Percentiles rank a stretch among this genome's conserved stretches.
phyloP scores from a whole-genome alignment of 768 basidiomycete species.

The Trametes gibbosa region DNA sequence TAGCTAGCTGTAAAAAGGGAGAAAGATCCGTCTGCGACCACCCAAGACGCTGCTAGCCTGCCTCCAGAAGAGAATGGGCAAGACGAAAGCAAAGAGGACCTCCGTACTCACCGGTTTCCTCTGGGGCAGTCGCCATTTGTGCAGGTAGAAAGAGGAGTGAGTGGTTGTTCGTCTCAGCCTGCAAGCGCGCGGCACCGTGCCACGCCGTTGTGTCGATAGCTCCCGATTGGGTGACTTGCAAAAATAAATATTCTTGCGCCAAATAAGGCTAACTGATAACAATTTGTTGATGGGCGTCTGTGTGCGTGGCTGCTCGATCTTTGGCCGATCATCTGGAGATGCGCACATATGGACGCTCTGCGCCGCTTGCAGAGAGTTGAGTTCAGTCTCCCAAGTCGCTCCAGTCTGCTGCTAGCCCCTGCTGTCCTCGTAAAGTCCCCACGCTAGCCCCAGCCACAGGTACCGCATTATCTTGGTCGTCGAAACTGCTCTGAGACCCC shows the following conservation, averaged over 20 bases:
- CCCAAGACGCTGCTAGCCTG: slow-evolving; percentile 19
- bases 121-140: slow-evolving; percentile 19
- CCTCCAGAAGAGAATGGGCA: slow-evolving; percentile 24
- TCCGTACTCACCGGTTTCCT: slow-evolving; percentile 22
- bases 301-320: slow-evolving; percentile 3
- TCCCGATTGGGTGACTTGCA: too few relatives aligned
- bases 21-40: slow-evolving; percentile 10
- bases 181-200: background rate
- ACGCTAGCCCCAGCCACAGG: slow-evolving; percentile 1
- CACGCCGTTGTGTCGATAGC: background rate
- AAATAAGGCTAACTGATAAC: slow-evolving; percentile 17
- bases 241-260: background rate
- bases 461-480: background rate
- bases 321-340: background rate
- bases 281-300: slow-evolving; percentile 9
- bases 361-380: background rate
- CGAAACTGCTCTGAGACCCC: background rate
- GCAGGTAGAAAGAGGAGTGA: background rate
- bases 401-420: background rate
- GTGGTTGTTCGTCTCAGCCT: background rate
- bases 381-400: background rate
- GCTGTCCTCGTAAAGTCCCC: slow-evolving; percentile 5
- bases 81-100: slow-evolving; percentile 4
- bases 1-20: slow-evolving; percentile 65
- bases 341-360: background rate